Evolutionary conservation across 1,139 yeast species (phyloP).

Genomic region (Blastobotrys illinoisensis): DNA sequence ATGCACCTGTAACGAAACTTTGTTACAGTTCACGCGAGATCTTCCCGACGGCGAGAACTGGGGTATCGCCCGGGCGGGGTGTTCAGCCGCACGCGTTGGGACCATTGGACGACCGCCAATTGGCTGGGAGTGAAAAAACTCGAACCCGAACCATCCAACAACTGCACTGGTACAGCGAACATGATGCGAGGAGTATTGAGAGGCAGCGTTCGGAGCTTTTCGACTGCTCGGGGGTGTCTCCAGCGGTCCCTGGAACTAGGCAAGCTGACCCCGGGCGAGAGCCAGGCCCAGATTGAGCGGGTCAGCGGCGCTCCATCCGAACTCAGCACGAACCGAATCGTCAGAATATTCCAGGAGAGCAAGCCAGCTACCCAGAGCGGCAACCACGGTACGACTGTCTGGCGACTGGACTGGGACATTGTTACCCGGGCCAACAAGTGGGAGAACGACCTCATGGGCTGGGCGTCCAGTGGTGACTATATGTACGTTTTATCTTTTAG

Average conservation of each 20-base stretch:
- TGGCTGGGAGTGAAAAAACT: background rate
- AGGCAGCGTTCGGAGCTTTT: conserved; percentile 11
- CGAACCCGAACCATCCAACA: background rate
- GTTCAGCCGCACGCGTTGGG: background rate
- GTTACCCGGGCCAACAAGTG: conserved; percentile 74
- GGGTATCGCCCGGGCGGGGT: background rate
- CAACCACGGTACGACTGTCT: conserved; percentile 38
- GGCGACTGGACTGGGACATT: conserved; percentile 86
- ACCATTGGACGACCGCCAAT: background rate
- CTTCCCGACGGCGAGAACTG: too few relatives aligned
- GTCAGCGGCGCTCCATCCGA: conserved; percentile 79
- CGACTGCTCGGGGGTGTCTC: conserved; percentile 11
- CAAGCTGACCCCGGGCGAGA: conserved; percentile 3
- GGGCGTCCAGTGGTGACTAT: conserved; percentile 74
- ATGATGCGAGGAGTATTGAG: conserved; percentile 6
- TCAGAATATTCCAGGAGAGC: conserved; percentile 70
- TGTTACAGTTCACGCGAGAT: too few relatives aligned
- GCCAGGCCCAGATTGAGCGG: conserved; percentile 46
- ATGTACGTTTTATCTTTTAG: conserved; percentile 38
- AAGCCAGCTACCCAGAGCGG: conserved; percentile 84
- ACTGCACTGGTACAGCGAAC: background rate
- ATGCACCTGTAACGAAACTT: too few relatives aligned
- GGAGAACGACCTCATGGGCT: conserved; percentile 88
- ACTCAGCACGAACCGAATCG: conserved; percentile 57
- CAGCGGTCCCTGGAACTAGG: background rate